phyloP scores from a whole-genome alignment of 345 rosid genomes.

The Citrus maxima region DNA sequence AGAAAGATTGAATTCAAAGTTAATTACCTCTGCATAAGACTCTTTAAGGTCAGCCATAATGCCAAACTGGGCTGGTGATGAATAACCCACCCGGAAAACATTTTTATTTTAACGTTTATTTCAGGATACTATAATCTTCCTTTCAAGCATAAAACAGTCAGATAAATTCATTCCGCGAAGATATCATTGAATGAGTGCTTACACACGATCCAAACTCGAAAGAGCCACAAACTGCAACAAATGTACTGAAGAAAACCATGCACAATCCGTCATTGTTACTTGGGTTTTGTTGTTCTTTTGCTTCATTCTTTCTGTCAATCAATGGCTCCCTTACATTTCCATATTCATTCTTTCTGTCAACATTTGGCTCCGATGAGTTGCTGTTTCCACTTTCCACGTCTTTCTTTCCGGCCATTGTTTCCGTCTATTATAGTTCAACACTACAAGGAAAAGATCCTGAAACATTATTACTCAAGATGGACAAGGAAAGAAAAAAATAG shows the following conservation, averaged over 20 bases:
- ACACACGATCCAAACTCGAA: constrained; percentile 51
- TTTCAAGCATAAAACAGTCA: too few relatives aligned
- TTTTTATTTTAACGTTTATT: too few relatives aligned
- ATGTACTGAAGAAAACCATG: constrained; percentile 51
- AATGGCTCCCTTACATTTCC: constrained; percentile 31
- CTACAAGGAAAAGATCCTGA: background rate
- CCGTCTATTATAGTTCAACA: background rate
- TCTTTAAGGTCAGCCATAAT: constrained; percentile 44
- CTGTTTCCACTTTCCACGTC: background rate
- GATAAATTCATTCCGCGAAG: background rate
- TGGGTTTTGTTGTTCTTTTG: constrained; percentile 14
- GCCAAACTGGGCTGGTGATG: constrained; percentile 51
- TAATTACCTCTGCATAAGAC: constrained; percentile 39
- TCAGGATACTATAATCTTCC: too few relatives aligned
- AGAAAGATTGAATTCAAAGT: background rate
- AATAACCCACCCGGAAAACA: constrained; percentile 44
- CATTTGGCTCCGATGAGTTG: constrained; percentile 18
- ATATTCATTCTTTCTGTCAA: background rate
- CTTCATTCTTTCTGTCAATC: constrained; percentile 14
- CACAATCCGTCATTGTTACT: constrained; percentile 11
- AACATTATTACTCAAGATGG: too few relatives aligned
- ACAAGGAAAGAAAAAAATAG: too few relatives aligned
- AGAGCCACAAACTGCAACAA: constrained; percentile 54
- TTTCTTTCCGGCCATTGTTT: background rate
- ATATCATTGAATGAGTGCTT: background rate